These are phyloP conservation scores for Salix dunnii DNA, from an alignment of 345 rosid genomes.

Conservation along the genomic window DNA sequence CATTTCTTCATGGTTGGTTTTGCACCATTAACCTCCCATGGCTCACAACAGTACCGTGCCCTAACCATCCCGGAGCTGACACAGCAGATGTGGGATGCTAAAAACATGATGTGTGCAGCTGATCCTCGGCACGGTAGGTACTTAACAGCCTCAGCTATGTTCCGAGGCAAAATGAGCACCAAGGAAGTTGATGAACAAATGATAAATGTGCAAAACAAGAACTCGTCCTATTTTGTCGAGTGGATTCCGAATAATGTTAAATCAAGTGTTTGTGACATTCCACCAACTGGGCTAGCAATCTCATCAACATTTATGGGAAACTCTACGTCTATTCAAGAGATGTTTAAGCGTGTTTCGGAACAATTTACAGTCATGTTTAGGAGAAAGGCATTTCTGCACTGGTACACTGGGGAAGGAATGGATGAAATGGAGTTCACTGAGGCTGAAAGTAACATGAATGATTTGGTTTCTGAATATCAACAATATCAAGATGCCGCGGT, in stretches of 20 bases:
- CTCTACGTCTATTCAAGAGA: conserved; percentile 66
- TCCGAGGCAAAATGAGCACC: conserved; percentile 90
- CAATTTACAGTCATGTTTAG: conserved; percentile 60
- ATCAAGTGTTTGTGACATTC: conserved; percentile 74
- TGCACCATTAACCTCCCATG: conserved; percentile 71
- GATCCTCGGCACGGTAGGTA: conserved; percentile 85
- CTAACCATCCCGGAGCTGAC: conserved; percentile 79
- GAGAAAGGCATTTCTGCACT: conserved; percentile 64
- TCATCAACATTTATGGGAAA: conserved; percentile 79
- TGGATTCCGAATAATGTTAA: conserved; percentile 69
- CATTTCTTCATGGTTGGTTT: conserved; percentile 91
- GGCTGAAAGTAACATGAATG: conserved; percentile 92
- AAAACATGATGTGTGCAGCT: conserved; percentile 87
- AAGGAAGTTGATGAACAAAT: conserved; percentile 90
- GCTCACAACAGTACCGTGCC: conserved; percentile 79
- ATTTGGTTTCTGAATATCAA: conserved; percentile 83
- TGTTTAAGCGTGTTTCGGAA: conserved; percentile 58
- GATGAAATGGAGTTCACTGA: conserved; percentile 96
- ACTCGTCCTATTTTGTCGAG: conserved; percentile 82
- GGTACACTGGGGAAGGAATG: conserved; percentile 97
- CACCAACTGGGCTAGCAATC: conserved; percentile 67
- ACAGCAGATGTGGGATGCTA: conserved; percentile 84
- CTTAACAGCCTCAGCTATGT: conserved; percentile 86
- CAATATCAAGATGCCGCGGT: conserved; percentile 83
- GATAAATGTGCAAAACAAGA: conserved; percentile 90